Percentiles rank a stretch among this genome's conserved stretches.
These are phyloP conservation scores for Cochlearia excelsa DNA, from an alignment of 345 rosid genomes.

Conservation along the genomic window DNA sequence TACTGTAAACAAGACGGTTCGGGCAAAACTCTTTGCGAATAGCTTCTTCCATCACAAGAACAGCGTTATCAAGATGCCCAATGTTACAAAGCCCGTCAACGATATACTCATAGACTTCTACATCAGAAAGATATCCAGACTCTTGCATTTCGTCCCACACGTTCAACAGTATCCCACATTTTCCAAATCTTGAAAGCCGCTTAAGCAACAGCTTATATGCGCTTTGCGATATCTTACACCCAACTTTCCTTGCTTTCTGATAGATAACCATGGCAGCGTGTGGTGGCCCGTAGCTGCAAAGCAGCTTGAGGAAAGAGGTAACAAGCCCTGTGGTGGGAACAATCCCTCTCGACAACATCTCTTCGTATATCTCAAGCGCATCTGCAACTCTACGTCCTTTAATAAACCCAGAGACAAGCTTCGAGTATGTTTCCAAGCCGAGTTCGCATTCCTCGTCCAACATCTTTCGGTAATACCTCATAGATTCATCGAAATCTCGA, in stretches of 20 bases:
- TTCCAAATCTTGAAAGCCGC: constrained; percentile 84
- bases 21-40: constrained; percentile 78
- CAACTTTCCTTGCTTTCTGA: constrained; percentile 66
- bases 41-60: constrained; percentile 86
- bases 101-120: constrained; percentile 72
- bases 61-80: constrained; percentile 89
- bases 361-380: constrained; percentile 82
- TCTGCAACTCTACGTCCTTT: constrained; percentile 76
- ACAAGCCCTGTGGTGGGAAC: constrained; percentile 60
- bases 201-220: constrained; percentile 76
- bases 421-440: constrained; percentile 53
- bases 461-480: constrained; percentile 54
- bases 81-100: constrained; percentile 81
- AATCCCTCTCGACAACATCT: constrained; percentile 61
- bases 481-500: constrained; percentile 54
- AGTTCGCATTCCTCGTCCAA: constrained; percentile 52
- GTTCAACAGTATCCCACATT: constrained; percentile 77
- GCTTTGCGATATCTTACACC: constrained; percentile 59
- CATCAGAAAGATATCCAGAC: constrained; percentile 60
- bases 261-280: constrained; percentile 76
- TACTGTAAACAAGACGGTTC: constrained; percentile 67
- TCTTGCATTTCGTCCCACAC: constrained; percentile 91
- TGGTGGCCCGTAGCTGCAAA: constrained; percentile 89
- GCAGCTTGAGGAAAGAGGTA: constrained; percentile 60
- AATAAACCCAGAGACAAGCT: constrained; percentile 59